Evolutionary conservation across 345 rosid genomes (phyloP).

Genomic region (Lepidium africanum): DNA sequence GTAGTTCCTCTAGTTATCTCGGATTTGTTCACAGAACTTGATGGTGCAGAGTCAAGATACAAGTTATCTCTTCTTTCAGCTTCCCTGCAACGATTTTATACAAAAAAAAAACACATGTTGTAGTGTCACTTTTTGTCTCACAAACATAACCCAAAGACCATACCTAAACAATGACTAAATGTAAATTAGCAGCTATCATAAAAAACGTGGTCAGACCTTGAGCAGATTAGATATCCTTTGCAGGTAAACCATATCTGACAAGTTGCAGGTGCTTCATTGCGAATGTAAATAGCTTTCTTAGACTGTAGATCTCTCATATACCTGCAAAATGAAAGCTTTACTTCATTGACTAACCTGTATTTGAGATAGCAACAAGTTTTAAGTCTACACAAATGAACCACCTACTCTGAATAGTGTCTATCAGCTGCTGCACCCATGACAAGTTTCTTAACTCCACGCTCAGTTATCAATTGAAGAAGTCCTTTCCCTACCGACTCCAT

Average conservation of each 20-base stretch:
- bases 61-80: slow-evolving; percentile 2
- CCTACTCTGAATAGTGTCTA: slow-evolving; percentile 47
- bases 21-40: slow-evolving; percentile 1
- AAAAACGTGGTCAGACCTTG: slow-evolving; percentile 36
- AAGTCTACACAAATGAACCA: background rate
- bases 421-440: slow-evolving; percentile 89
- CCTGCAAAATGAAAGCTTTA: slow-evolving; percentile 35
- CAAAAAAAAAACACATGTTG: background rate
- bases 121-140: background rate
- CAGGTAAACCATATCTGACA: slow-evolving; percentile 75
- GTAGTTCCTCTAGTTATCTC: background rate
- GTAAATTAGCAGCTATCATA: background rate
- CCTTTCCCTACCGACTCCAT: slow-evolving; percentile 53
- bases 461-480: slow-evolving; percentile 42
- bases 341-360: background rate
- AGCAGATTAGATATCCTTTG: slow-evolving; percentile 40
- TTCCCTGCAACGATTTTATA: slow-evolving; percentile 10
- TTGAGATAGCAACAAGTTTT: background rate
- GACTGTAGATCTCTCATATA: slow-evolving; percentile 51
- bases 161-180: background rate
- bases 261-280: slow-evolving; percentile 42
- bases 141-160: background rate
- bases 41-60: background rate
- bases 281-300: slow-evolving; percentile 54
- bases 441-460: slow-evolving; percentile 46